These are phyloP conservation scores for Leishmania braziliensis DNA, from an alignment of 208 protist genomes.

Conservation along the genomic window DNA sequence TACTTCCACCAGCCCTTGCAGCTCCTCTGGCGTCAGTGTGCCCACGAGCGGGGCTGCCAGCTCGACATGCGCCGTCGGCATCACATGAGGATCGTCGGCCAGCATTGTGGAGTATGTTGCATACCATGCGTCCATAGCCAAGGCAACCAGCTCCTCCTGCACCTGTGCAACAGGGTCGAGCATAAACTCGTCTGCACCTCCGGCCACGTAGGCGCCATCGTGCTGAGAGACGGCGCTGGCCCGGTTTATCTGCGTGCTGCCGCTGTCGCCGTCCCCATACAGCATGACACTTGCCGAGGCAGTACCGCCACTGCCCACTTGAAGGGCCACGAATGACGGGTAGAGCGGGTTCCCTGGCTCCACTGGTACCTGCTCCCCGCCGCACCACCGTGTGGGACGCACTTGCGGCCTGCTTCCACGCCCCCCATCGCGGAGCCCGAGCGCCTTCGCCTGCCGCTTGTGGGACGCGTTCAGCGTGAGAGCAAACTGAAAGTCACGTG, in stretches of 20 bases:
- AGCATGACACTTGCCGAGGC: conserved; percentile 14
- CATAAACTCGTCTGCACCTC: not conserved
- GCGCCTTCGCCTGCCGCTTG: conserved; percentile 59
- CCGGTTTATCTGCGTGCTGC: not conserved
- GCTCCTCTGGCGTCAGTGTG: conserved; percentile 51
- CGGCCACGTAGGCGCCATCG: not conserved
- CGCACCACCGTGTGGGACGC: conserved; percentile 22
- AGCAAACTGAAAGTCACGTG: conserved; percentile 79
- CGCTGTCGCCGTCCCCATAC: not conserved
- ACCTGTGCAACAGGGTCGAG: conserved; percentile 34
- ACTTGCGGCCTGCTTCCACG: conserved; percentile 10
- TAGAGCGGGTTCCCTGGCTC: conserved; percentile 55
- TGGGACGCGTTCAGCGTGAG: conserved; percentile 68
- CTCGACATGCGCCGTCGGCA: conserved; percentile 63
- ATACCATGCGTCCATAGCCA: conserved; percentile 90
- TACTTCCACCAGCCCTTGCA: conserved; percentile 56
- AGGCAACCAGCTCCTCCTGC: conserved; percentile 62
- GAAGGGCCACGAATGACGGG: conserved; percentile 42
- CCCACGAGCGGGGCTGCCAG: conserved; percentile 66
- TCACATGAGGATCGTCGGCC: conserved; percentile 53
- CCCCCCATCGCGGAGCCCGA: conserved; percentile 40
- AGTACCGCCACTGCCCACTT: conserved; percentile 26
- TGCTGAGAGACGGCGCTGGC: not conserved
- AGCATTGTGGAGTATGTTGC: conserved; percentile 78
- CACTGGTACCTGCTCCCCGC: conserved; percentile 19